Conservation (phyloP, 768 basidiomycete genomes). For the Rhodosporidiobolus odoratus region DNA sequence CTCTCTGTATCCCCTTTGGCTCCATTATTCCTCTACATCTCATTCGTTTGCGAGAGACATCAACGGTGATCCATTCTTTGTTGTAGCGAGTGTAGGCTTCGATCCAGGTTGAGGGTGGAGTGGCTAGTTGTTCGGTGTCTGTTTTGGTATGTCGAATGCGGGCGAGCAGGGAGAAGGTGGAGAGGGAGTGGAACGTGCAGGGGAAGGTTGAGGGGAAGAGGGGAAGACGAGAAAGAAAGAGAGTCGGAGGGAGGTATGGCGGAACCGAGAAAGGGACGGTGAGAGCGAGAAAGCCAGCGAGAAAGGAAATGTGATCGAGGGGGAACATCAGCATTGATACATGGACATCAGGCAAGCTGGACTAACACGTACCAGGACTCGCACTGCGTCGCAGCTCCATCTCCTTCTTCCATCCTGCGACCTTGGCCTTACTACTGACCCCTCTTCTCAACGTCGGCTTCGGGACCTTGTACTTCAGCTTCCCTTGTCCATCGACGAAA, state of each 20-base stretch:
- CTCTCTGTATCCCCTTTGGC: slow-evolving; percentile 21
- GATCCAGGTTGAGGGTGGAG: slow-evolving; percentile 87
- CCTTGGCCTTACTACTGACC: not conserved
- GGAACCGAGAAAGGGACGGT: not conserved
- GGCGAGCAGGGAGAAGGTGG: not conserved
- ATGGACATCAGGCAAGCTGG: no score
- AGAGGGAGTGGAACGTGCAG: not conserved
- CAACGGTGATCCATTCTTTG: slow-evolving; percentile 84
- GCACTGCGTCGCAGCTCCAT: slow-evolving; percentile 8
- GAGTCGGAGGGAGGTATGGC: no score
- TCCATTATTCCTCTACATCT: slow-evolving; percentile 67
- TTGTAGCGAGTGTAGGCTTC: slow-evolving; percentile 93
- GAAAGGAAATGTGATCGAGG: no score
- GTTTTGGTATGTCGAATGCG: not conserved
- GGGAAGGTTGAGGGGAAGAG: not conserved
- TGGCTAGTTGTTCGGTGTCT: slow-evolving; percentile 20
- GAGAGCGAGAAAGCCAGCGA: not conserved
- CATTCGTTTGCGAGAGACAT: slow-evolving; percentile 79
- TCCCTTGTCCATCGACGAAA: slow-evolving; percentile 26
- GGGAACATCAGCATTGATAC: no score
- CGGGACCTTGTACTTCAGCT: slow-evolving; percentile 28
- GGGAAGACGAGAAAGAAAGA: slow-evolving; percentile 3
- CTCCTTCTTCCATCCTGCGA: slow-evolving; percentile 27
- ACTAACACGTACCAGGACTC: slow-evolving; percentile 31
- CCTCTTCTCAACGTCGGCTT: slow-evolving; percentile 17